phyloP scores from a whole-genome alignment of 2,329 filamentous ascomycete genomes.

The Talaromyces albobiverticillius region DNA sequence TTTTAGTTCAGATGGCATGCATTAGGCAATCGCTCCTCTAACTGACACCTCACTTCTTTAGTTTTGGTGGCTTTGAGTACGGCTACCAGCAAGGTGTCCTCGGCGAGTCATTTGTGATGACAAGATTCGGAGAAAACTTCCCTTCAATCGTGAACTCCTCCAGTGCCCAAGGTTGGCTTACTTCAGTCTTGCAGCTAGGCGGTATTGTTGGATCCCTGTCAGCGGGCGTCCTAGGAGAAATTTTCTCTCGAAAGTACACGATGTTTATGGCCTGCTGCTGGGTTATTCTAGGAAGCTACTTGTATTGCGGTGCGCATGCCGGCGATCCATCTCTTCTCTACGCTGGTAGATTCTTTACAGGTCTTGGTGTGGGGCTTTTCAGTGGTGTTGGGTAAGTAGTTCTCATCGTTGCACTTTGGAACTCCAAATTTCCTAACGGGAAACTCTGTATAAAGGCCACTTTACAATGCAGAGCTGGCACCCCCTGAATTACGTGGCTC shows the following conservation, averaged over 20 bases:
- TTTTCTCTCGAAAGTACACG: slow-evolving; percentile 51
- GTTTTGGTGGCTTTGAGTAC: slow-evolving; percentile 49
- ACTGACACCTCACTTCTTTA: slow-evolving; percentile 3
- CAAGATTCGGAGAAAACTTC: slow-evolving; percentile 47
- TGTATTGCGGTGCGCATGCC: slow-evolving; percentile 25
- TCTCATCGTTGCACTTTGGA: too few species aligned
- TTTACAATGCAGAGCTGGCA: slow-evolving; percentile 52
- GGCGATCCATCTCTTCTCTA: slow-evolving; percentile 20
- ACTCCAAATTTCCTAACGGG: not conserved
- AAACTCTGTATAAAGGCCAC: slow-evolving; percentile 37
- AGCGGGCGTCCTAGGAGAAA: slow-evolving; percentile 49
- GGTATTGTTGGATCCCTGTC: slow-evolving; percentile 44
- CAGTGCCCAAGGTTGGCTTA: slow-evolving; percentile 42
- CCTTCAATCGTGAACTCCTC: slow-evolving; percentile 43
- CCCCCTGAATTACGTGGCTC: slow-evolving; percentile 32
- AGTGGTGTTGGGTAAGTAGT: slow-evolving; percentile 6
- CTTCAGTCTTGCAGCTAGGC: slow-evolving; percentile 52
- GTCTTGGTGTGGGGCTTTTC: slow-evolving; percentile 25
- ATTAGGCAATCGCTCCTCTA: too few species aligned
- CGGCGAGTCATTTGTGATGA: slow-evolving; percentile 49
- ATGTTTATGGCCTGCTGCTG: slow-evolving; percentile 51
- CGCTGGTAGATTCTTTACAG: slow-evolving; percentile 29
- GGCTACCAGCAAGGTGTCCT: slow-evolving; percentile 47
- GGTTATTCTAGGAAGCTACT: slow-evolving; percentile 45
- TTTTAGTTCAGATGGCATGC: too few species aligned